Evolutionary conservation across 2,329 filamentous ascomycete species (phyloP).

Genomic region (Colletotrichum sp.): DNA sequence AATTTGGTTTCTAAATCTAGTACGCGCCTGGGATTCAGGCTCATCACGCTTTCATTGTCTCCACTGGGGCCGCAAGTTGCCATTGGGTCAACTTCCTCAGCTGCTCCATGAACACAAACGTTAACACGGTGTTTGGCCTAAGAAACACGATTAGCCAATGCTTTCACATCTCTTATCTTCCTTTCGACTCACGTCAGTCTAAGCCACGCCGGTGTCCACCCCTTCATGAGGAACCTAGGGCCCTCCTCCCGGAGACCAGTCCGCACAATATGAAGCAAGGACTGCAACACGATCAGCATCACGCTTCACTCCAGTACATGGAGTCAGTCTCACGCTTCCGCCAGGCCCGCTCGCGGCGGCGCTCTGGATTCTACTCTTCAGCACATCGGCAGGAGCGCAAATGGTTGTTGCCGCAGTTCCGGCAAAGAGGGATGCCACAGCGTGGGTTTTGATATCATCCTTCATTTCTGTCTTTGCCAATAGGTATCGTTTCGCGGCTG

Average conservation of each 20-base stretch:
- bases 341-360: constrained; percentile 24
- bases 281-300: constrained; percentile 23
- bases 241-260: constrained; percentile 43
- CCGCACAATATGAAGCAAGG: constrained; percentile 37
- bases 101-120: constrained; percentile 52
- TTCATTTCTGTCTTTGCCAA: constrained; percentile 29
- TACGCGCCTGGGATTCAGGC: background rate
- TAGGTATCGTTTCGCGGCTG: constrained; percentile 38
- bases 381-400: constrained; percentile 49
- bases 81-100: constrained; percentile 35
- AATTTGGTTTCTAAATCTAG: constrained; percentile 36
- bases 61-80: constrained; percentile 8
- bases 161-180: constrained; percentile 14
- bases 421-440: constrained; percentile 42
- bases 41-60: constrained; percentile 15
- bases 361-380: constrained; percentile 48
- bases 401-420: constrained; percentile 52
- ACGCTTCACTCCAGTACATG: background rate
- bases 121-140: constrained; percentile 50
- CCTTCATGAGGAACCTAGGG: constrained; percentile 47
- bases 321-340: constrained; percentile 4
- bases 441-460: constrained; percentile 46
- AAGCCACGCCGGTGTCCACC: constrained; percentile 51
- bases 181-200: constrained; percentile 38
- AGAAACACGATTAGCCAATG: constrained; percentile 2